Evolutionary conservation across 2,329 filamentous ascomycete genomes (phyloP).

Genomic region (Penicillium sp.): DNA sequence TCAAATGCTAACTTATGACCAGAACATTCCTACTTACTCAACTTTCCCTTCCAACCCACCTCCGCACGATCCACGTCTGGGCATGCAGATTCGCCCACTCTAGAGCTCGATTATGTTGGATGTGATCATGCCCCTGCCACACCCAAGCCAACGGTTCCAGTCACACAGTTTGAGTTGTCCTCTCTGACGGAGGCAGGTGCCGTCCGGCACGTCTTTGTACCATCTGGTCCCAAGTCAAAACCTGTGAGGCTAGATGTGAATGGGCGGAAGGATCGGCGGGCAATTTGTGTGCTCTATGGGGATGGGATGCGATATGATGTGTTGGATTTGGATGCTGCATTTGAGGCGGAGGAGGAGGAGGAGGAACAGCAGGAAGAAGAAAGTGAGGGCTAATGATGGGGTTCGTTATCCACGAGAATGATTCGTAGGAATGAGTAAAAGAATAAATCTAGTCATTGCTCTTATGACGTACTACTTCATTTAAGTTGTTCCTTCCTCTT

Average conservation of each 20-base stretch:
- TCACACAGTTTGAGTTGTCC: slow-evolving; percentile 26
- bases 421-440: too few species aligned
- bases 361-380: slow-evolving; percentile 32
- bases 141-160: slow-evolving; percentile 14
- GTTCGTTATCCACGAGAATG: too few species aligned
- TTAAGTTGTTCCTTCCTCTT: too few species aligned
- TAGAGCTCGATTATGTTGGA: slow-evolving; percentile 25
- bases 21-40: slow-evolving; percentile 39
- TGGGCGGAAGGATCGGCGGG: slow-evolving; percentile 57
- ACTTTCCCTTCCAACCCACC: slow-evolving; percentile 35
- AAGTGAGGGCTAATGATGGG: slow-evolving; percentile 2
- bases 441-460: too few species aligned
- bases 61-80: slow-evolving; percentile 5
- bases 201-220: slow-evolving; percentile 54
- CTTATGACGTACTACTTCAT: too few species aligned
- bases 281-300: slow-evolving; percentile 59
- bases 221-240: slow-evolving; percentile 47
- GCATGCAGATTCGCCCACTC: slow-evolving; percentile 10
- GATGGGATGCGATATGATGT: slow-evolving; percentile 60
- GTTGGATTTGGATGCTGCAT: slow-evolving; percentile 58
- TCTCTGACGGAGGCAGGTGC: slow-evolving; percentile 24
- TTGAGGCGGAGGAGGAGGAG: slow-evolving; percentile 35
- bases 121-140: slow-evolving; percentile 14
- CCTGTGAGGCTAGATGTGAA: slow-evolving; percentile 60
- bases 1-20: background rate